These are phyloP conservation scores for Eruca vesicaria DNA, from an alignment of 441 rosid genomes.

Conservation along the genomic window DNA sequence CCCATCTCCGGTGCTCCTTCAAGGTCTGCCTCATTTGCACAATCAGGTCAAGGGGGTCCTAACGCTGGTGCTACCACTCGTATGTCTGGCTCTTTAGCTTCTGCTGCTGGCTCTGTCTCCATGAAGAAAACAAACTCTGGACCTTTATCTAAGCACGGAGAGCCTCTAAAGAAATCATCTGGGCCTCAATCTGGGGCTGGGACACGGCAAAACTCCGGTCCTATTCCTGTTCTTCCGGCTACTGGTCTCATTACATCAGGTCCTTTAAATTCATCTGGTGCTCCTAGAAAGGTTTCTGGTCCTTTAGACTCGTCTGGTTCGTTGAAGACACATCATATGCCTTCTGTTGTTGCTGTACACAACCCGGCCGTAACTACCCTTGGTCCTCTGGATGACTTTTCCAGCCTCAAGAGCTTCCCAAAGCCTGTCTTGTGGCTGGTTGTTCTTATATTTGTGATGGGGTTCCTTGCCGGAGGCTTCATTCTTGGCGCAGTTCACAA, in stretches of 20 bases:
- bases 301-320: constrained; percentile 84
- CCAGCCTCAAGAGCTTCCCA: constrained; percentile 83
- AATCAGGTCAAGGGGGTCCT: constrained; percentile 82
- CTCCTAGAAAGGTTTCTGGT: constrained; percentile 93
- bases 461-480: constrained; percentile 98
- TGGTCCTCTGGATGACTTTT: constrained; percentile 79
- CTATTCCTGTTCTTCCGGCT: constrained; percentile 81
- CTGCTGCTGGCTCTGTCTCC: constrained; percentile 68
- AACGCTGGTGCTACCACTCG: constrained; percentile 64
- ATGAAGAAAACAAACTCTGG: constrained; percentile 92
- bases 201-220: constrained; percentile 93
- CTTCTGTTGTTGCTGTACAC: constrained; percentile 66
- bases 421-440: constrained; percentile 91
- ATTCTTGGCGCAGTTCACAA: constrained; percentile 97
- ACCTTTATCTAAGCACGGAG: constrained; percentile 91
- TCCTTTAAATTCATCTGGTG: constrained; percentile 86
- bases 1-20: constrained; percentile 81
- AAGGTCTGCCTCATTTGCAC: constrained; percentile 92
- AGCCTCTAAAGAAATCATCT: constrained; percentile 86
- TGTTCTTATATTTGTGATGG: constrained; percentile 90
- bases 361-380: constrained; percentile 87
- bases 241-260: constrained; percentile 97
- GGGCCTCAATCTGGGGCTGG: constrained; percentile 95
- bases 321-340: constrained; percentile 62
- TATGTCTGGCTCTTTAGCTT: constrained; percentile 71